Evolutionary conservation across 805 yeast species (phyloP), one percentile per base, ranked within the genome.

Genomic region (Barnettozyma siamensis): DNA sequence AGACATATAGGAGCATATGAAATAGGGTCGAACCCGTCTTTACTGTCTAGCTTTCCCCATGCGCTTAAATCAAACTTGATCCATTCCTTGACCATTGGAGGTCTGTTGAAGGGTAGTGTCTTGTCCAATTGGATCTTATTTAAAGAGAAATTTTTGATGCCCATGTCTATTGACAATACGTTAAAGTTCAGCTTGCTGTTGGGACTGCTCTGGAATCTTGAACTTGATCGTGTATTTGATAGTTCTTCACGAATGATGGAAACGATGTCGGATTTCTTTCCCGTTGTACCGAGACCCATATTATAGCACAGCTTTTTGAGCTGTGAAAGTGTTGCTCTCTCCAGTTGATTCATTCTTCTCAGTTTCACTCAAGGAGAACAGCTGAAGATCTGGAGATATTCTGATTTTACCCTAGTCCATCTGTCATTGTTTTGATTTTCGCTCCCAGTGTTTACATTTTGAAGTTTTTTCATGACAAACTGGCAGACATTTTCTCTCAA

Each of bases 81-180:
- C 69, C 69, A 64, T n/a, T 57, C 61, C n/a, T 45, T 38, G 5
- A 67, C 45, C 3, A 38, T 30, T 1, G 66, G 64, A 2, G 50
- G 43, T 10, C 42, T 35, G 31, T 49, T 50, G 28, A 46, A 51
- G 1, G 53, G 57, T 2, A 52, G 36, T 7, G 41, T 46, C 19
- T 55, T 47, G 26, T 50, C 43, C 46, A 59, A 48, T 26, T 55
- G 50, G 13, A 65, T 43, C 29, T 50, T 49, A 2, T 62, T 32
- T 16, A 44, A 54, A 2, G 69, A 61, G 41, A 66, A 65, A 48
- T 67, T 67, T 2, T 59, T 49, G 7, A 66, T 48, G 3, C 72
- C 72, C 44, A 63, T 55, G 42, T 67, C 72, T 9, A 67, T 58
- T 0, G 70, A 59, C 3, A 62, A 43, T 4, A 66, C 43, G 15